Evolutionary conservation across 2,329 filamentous ascomycete species (phyloP), one percentile per base, ranked within the genome.

Genomic region (Fulvia fulva): DNA sequence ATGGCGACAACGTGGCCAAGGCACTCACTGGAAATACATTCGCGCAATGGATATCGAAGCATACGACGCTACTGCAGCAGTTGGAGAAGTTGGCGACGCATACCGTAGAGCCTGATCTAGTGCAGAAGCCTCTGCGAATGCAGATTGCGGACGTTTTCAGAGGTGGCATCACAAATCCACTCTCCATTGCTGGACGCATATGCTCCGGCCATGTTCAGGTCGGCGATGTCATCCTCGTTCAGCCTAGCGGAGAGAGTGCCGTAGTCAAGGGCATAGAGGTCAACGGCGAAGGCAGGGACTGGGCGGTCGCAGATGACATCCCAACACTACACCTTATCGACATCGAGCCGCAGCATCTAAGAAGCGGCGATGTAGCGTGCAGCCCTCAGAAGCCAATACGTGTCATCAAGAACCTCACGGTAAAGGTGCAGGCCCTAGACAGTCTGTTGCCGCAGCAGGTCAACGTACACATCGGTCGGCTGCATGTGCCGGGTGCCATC

Each of bases 261-360:
- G 86, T 85, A 52, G 83, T 97, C 73, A 96, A 93, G 71, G 87
- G 85, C 3, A 80, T 99, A 50, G 87, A 94, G 71, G 82, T 91
- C 9, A 88, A 93, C 70, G 82, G 85, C 22, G 83, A 89, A 52
- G 76, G 83, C 0, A 83, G 82, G 12, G 91, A 96, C 59, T 99
- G 91, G 91, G 91, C 90, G 0, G 91, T 97, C 14, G 92, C 93
- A 0, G 93, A 93, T 1, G 91, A 97, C 70, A 96, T 94, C 59
- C 85, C 90, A 16, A 87, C 87, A 0, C 77, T 99, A n/a, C 88
- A 95, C 65, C 81, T 99, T 51, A 81, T 85, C 8, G 88, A 93
- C 64, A 91, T 97, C 69, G 93, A 97, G 67, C 58, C 66, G 11
- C 83, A 89, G 16, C 88, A 97, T 67, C 82, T 99, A 9, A 74